Percentiles rank a stretch among this genome's conserved stretches.
Conservation (phyloP, 2,329 filamentous ascomycete species). For the Talaromyces sp. region DNA sequence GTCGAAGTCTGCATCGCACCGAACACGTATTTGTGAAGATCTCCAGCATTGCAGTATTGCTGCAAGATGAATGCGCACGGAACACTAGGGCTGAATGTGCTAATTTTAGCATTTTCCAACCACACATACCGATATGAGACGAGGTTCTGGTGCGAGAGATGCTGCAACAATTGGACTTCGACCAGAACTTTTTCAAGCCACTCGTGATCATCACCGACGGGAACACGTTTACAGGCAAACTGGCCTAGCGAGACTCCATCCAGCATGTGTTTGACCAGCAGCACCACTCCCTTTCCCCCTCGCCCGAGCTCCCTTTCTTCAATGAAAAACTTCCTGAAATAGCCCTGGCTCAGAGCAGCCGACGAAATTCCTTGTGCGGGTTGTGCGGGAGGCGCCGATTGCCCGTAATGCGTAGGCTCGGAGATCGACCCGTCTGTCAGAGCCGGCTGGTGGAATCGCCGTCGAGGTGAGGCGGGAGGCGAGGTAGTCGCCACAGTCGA, state of each 20-base stretch:
- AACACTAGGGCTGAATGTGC: slow-evolving; percentile 81
- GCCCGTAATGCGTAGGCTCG: neutral
- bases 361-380: slow-evolving; percentile 68
- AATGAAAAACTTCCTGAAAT: slow-evolving; percentile 89
- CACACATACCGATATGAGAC: slow-evolving; percentile 97
- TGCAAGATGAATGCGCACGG: slow-evolving; percentile 96
- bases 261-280: slow-evolving; percentile 88
- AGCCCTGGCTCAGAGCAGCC: slow-evolving; percentile 83
- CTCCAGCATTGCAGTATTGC: slow-evolving; percentile 93
- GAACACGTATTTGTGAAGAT: slow-evolving; percentile 83
- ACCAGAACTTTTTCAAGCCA: slow-evolving; percentile 94
- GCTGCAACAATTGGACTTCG: slow-evolving; percentile 88
- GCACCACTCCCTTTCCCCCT: slow-evolving; percentile 89
- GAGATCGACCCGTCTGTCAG: slow-evolving; percentile 31
- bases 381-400: slow-evolving; percentile 47
- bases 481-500: slow-evolving; percentile 41
- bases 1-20: slow-evolving; percentile 56
- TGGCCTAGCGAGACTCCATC: slow-evolving; percentile 83
- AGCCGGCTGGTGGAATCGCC: slow-evolving; percentile 43
- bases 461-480: slow-evolving; percentile 45
- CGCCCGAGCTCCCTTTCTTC: slow-evolving; percentile 81
- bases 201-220: slow-evolving; percentile 86
- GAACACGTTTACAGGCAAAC: slow-evolving; percentile 95
- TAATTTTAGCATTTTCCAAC: slow-evolving; percentile 84
- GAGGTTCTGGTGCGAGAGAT: slow-evolving; percentile 87